phyloP scores from a whole-genome alignment of 2,329 filamentous ascomycete genomes.

The Fusarium papillatum region DNA sequence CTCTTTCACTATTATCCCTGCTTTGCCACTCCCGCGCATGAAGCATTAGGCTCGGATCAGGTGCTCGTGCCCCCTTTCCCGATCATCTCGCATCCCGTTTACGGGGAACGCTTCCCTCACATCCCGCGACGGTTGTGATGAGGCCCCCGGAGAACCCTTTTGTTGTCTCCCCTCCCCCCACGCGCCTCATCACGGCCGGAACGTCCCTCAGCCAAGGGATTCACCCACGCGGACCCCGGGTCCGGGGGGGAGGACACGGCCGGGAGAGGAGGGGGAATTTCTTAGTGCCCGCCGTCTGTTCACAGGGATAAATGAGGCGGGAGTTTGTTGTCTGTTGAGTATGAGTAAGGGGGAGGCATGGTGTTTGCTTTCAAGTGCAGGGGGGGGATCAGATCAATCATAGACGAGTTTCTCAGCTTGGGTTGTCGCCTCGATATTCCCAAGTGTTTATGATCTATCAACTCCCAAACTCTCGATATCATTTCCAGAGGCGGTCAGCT shows the following conservation, averaged over 20 bases:
- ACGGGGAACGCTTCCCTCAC: slow-evolving; percentile 10
- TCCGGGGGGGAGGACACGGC: background rate
- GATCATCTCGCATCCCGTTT: slow-evolving; percentile 35
- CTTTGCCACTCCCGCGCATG: slow-evolving; percentile 16
- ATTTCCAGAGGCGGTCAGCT: slow-evolving; percentile 31
- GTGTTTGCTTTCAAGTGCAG: slow-evolving; percentile 20
- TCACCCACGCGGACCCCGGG: slow-evolving; percentile 24
- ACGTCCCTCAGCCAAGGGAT: slow-evolving; percentile 30
- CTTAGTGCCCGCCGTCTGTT: slow-evolving; percentile 28
- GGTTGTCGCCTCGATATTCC: background rate
- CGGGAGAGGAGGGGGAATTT: background rate
- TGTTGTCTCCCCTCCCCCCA: slow-evolving; percentile 21
- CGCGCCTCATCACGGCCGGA: background rate
- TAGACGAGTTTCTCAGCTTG: background rate
- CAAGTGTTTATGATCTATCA: slow-evolving; percentile 32
- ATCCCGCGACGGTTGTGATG: slow-evolving; percentile 8
- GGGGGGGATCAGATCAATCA: background rate
- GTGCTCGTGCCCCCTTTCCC: slow-evolving; percentile 30
- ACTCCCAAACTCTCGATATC: slow-evolving; percentile 19
- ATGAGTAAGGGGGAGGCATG: slow-evolving; percentile 14
- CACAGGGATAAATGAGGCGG: slow-evolving; percentile 13
- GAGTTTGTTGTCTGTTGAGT: slow-evolving; percentile 4
- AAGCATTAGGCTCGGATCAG: slow-evolving; percentile 36
- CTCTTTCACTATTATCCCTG: background rate
- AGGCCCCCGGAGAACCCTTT: background rate